Percentiles rank a stretch among this genome's conserved stretches.
Evolutionary conservation across 306 rosid genomes (phyloP).

Genomic region (Astragalus membranaceus): DNA sequence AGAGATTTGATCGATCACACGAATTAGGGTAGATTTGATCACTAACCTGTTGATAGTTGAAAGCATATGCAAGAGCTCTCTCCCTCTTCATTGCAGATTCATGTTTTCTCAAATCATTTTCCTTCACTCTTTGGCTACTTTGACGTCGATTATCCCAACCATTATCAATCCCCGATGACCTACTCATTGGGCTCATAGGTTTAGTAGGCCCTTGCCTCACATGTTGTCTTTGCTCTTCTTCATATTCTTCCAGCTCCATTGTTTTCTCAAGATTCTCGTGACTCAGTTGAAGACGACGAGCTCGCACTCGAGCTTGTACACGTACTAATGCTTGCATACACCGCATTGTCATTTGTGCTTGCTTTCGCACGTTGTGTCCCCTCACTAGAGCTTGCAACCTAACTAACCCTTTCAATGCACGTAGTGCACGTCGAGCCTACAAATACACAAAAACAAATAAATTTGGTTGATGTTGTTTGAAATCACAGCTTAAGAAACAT

Average conservation of each 20-base stretch:
- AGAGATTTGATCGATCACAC: too few relatives aligned
- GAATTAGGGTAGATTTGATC: too few relatives aligned
- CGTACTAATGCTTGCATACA: conserved; percentile 96
- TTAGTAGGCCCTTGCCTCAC: conserved; percentile 12
- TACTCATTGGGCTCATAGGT: conserved; percentile 41
- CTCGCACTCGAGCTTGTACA: conserved; percentile 77
- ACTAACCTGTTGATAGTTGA: conserved; percentile 37
- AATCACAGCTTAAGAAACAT: too few relatives aligned
- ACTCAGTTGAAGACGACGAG: conserved; percentile 56
- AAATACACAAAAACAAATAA: too few relatives aligned
- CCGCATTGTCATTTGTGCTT: conserved; percentile 95
- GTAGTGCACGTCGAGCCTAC: conserved; percentile 82
- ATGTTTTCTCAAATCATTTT: conserved; percentile 44
- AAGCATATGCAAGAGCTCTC: conserved; percentile 89
- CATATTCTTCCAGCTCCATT: not conserved
- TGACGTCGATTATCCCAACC: conserved; percentile 40
- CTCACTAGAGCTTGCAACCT: conserved; percentile 89
- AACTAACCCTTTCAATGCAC: conserved; percentile 88
- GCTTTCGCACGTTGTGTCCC: conserved; percentile 88
- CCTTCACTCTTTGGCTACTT: conserved; percentile 39
- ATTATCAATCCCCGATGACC: conserved; percentile 4
- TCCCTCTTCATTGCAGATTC: conserved; percentile 65
- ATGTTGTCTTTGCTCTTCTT: not conserved
- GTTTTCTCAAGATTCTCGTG: conserved; percentile 39
- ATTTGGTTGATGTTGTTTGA: too few relatives aligned